Evolutionary conservation across 2,329 filamentous ascomycete species (phyloP), one percentile per base, ranked within the genome.

Genomic region (Scopulariopsis brevicaulis): DNA sequence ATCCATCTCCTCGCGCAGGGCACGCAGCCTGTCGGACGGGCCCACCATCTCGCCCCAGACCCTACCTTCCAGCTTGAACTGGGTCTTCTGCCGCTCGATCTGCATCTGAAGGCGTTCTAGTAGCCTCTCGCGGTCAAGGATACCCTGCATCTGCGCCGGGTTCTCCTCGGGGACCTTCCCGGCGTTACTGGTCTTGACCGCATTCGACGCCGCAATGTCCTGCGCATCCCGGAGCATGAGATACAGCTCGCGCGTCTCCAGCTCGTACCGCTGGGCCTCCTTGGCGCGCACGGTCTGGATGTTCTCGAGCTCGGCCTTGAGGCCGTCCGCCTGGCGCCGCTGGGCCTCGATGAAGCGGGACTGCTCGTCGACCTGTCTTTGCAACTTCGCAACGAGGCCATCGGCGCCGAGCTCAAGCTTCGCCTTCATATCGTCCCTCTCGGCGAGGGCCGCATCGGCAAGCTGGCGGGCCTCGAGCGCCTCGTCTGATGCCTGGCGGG

Each of bases 141-240:
- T 97, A 62, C 94, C 94, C 69, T 91, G 85, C 86, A 93, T 90
- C 58, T 86, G 87, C 34, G 83, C 77, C 25, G 89, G 84, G 68
- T 94, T 87, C 24, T 81, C 82, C 48, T 84, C 80, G 54, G 71
- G 79, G 46, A 85, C 73, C 53, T 64, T 59, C 63, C 77, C 78
- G 58, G 72, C 76, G 48, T 75, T 24, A 10, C 56, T 51, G 62
- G 75, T 75, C 69, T 84, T 85, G 58, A 73, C 74, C 57, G 90
- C 89, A 65, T 90, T 89, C 3, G 93, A 91, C 25, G 91, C 92
- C 53, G 93, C 93, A 63, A 96, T 90, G 67, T 99, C 93, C 72
- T 97, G 93, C 43, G 94, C 93, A 72, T 99, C 94, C 61, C 93
- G 85, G 62, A 99, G 86, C 94, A 99, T 99, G 59, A 99, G 86